phyloP scores from a whole-genome alignment of 2,329 filamentous ascomycete species.

The Celoporthe dispersa region DNA sequence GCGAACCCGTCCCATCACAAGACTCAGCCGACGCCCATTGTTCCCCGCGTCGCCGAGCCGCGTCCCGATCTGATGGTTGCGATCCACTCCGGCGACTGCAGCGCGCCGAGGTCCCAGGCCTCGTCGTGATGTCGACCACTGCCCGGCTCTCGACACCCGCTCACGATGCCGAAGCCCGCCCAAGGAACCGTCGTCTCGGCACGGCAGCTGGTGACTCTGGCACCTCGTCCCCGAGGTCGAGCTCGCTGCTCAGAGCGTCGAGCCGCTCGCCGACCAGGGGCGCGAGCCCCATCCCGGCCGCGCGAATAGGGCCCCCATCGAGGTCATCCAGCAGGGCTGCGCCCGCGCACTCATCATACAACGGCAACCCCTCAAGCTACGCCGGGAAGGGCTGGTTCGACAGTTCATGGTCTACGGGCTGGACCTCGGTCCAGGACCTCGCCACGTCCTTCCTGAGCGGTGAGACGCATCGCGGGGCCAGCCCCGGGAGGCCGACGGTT shows the following conservation, averaged over 20 bases:
- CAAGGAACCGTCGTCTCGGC: slow-evolving; percentile 55
- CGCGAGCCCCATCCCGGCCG: slow-evolving; percentile 54
- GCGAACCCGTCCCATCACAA: neutral
- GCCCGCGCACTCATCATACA: slow-evolving; percentile 17
- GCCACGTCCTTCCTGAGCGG: slow-evolving; percentile 49
- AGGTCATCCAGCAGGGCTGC: slow-evolving; percentile 29
- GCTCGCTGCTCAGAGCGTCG: slow-evolving; percentile 35
- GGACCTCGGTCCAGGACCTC: slow-evolving; percentile 60
- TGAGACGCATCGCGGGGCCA: slow-evolving; percentile 38
- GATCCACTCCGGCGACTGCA: slow-evolving; percentile 32
- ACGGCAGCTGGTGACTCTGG: slow-evolving; percentile 38
- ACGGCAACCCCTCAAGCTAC: slow-evolving; percentile 31
- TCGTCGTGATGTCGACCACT: slow-evolving; percentile 48
- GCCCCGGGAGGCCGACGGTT: slow-evolving; percentile 39
- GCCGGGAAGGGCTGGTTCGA: slow-evolving; percentile 49
- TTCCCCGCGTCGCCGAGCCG: slow-evolving; percentile 14
- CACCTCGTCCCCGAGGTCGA: slow-evolving; percentile 35
- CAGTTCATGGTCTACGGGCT: slow-evolving; percentile 57
- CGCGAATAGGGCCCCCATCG: slow-evolving; percentile 42
- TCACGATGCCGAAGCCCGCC: slow-evolving; percentile 49
- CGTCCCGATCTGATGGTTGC: slow-evolving; percentile 35
- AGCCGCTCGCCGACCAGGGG: slow-evolving; percentile 43
- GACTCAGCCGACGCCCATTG: neutral
- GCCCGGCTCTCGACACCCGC: slow-evolving; percentile 47
- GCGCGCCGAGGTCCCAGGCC: slow-evolving; percentile 37